phyloP scores from a whole-genome alignment of 1,284 basidiomycete genomes.

The Ceratobasidium theobromae region DNA sequence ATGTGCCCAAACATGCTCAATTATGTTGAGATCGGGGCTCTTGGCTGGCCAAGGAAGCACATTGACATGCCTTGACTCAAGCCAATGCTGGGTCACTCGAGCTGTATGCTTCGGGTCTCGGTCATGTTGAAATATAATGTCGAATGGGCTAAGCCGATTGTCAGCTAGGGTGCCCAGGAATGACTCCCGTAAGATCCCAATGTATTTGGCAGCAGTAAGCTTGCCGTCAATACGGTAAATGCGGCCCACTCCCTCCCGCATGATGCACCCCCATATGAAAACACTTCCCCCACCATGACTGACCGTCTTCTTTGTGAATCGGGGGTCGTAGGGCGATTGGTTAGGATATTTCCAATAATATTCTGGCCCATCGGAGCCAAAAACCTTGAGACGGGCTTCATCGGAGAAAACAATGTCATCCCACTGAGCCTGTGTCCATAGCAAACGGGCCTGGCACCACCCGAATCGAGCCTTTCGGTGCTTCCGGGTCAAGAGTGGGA shows the following conservation, averaged over 20 bases:
- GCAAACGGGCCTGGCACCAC: neutral
- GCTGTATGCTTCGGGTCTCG: slow-evolving; percentile 8
- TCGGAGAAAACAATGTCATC: slow-evolving; percentile 7
- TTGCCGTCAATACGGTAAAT: slow-evolving; percentile 1
- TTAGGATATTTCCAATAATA: neutral
- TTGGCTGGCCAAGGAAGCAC: slow-evolving; percentile 8
- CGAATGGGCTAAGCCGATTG: neutral
- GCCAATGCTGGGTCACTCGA: neutral
- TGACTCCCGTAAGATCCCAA: neutral
- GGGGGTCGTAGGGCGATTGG: neutral
- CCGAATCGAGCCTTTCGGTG: neutral
- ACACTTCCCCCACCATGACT: neutral
- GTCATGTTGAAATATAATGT: slow-evolving; percentile 20
- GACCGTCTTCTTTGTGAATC: neutral
- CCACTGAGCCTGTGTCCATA: neutral
- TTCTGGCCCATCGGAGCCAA: neutral
- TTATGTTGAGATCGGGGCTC: slow-evolving; percentile 20
- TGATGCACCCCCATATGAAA: slow-evolving; percentile 24
- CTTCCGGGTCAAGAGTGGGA: neutral
- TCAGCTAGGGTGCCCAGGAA: slow-evolving; percentile 4
- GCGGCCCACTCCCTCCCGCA: slow-evolving; percentile 7
- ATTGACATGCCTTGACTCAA: neutral
- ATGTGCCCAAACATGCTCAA: slow-evolving; percentile 9
- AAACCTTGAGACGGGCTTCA: neutral
- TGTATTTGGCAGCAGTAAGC: neutral